Evolutionary conservation across 2,329 filamentous ascomycete genomes (phyloP).

Genomic region (Neofusicoccum umdonicola): DNA sequence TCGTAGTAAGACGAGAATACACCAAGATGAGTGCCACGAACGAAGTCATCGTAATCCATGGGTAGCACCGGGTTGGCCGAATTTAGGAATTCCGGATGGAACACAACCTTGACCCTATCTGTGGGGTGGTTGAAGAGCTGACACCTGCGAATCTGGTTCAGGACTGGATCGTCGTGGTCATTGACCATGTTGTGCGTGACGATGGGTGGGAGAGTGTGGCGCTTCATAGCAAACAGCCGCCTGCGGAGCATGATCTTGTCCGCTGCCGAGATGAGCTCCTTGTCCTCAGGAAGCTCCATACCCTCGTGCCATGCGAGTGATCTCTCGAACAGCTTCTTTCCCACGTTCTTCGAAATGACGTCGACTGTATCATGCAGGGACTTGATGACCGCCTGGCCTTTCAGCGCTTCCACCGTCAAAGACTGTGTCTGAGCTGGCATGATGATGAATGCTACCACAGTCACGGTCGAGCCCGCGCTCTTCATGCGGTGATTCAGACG

Average conservation of each 20-base stretch:
- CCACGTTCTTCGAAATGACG: constrained; percentile 88
- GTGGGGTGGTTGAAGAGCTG: constrained; percentile 95
- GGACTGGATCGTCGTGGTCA: constrained; percentile 85
- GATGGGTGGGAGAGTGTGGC: constrained; percentile 83
- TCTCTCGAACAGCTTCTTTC: constrained; percentile 89
- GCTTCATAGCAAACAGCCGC: constrained; percentile 94
- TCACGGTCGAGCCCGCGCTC: constrained; percentile 78
- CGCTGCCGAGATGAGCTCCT: constrained; percentile 87
- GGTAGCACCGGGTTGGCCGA: constrained; percentile 92
- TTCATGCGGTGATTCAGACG: constrained; percentile 94
- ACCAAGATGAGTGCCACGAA: constrained; percentile 91
- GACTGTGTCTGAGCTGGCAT: constrained; percentile 97
- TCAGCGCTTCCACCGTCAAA: constrained; percentile 89
- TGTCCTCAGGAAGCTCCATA: constrained; percentile 89
- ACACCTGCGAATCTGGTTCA: constrained; percentile 93
- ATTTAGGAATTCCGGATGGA: constrained; percentile 97
- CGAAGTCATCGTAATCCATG: constrained; percentile 97
- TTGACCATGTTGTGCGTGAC: constrained; percentile 99
- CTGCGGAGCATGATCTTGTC: constrained; percentile 91
- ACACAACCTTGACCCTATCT: constrained; percentile 95
- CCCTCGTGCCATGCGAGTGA: constrained; percentile 95
- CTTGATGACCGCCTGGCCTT: constrained; percentile 96
- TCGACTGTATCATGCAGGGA: constrained; percentile 89
- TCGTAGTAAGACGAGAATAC: constrained; percentile 98
- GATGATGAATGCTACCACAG: constrained; percentile 96